phyloP scores from a whole-genome alignment of 1,284 basidiomycete genomes.

The Phaffia rhodozyma region DNA sequence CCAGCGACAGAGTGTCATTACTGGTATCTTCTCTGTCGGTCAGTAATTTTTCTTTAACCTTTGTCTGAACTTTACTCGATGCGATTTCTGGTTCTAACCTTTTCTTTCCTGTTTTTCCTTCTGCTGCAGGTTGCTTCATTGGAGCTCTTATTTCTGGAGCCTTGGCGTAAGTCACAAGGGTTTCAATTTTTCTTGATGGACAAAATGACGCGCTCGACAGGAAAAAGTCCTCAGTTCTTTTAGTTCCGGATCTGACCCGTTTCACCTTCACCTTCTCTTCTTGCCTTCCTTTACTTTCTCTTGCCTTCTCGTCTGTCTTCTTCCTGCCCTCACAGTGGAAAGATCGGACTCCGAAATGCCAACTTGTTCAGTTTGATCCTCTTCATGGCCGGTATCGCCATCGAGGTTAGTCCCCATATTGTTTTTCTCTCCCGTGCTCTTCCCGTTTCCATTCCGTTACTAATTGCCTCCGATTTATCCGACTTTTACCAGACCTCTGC shows the following conservation, averaged over 20 bases:
- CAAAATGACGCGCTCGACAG: not conserved
- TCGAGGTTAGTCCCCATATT: constrained; percentile 27
- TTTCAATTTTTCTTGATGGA: not conserved
- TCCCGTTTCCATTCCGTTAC: not conserved
- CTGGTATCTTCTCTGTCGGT: constrained; percentile 32
- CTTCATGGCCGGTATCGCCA: constrained; percentile 36
- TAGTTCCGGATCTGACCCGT: not conserved
- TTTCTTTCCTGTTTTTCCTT: too few relatives aligned
- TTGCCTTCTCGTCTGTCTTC: not conserved
- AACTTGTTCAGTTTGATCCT: constrained; percentile 23
- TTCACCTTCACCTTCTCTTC: not conserved
- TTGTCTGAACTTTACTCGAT: not conserved
- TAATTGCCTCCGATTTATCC: too few relatives aligned
- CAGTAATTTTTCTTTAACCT: not conserved
- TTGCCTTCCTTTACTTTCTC: too few relatives aligned
- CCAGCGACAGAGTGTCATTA: constrained; percentile 18
- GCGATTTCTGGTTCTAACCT: not conserved
- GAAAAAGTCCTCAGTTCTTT: not conserved
- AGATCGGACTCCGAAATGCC: constrained; percentile 14
- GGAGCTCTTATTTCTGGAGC: constrained; percentile 32
- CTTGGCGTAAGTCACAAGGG: constrained; percentile 27
- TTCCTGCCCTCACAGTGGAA: not conserved
- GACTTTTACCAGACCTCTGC: constrained; percentile 23
- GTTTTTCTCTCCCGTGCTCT: not conserved
- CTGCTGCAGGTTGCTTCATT: constrained; percentile 25